These are phyloP conservation scores for Saccharomycopsis schoenii DNA, from an alignment of 805 yeast genomes.

Conservation along the genomic window DNA sequence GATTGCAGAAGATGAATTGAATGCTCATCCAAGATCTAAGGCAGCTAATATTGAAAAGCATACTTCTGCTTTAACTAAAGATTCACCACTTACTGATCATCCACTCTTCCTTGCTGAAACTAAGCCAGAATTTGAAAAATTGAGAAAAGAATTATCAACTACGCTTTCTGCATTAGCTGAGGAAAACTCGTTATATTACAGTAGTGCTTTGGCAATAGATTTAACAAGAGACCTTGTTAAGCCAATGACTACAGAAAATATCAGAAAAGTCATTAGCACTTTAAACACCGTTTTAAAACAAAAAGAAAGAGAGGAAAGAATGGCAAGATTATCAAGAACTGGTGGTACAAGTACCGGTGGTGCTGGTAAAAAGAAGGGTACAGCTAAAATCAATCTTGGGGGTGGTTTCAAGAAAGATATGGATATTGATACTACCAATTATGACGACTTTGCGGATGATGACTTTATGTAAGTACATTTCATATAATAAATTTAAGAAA, in stretches of 20 bases:
- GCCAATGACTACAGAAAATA: conserved; percentile 73
- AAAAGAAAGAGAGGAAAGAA: conserved; percentile 84
- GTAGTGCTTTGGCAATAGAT: conserved; percentile 72
- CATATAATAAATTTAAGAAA: neutral
- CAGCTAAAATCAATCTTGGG: conserved; percentile 56
- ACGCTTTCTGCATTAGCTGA: conserved; percentile 52
- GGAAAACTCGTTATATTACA: conserved; percentile 54
- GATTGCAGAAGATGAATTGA: conserved; percentile 34
- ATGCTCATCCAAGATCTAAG: conserved; percentile 31
- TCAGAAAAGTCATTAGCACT: conserved; percentile 79
- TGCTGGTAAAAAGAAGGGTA: conserved; percentile 89
- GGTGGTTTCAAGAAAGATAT: conserved; percentile 60
- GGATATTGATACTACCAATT: conserved; percentile 41
- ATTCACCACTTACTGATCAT: conserved; percentile 59
- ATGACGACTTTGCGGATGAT: conserved; percentile 56
- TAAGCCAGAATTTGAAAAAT: conserved; percentile 68
- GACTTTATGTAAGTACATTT: conserved; percentile 56
- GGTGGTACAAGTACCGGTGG: conserved; percentile 88
- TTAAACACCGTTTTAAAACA: conserved; percentile 72
- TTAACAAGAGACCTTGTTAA: conserved; percentile 73
- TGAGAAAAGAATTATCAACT: conserved; percentile 62
- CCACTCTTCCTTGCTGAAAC: conserved; percentile 80
- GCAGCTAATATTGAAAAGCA: conserved; percentile 29
- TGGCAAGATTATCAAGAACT: conserved; percentile 66
- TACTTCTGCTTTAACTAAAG: conserved; percentile 36